phyloP scores from a whole-genome alignment of 768 basidiomycete genomes.

The Scleroderma bovista region DNA sequence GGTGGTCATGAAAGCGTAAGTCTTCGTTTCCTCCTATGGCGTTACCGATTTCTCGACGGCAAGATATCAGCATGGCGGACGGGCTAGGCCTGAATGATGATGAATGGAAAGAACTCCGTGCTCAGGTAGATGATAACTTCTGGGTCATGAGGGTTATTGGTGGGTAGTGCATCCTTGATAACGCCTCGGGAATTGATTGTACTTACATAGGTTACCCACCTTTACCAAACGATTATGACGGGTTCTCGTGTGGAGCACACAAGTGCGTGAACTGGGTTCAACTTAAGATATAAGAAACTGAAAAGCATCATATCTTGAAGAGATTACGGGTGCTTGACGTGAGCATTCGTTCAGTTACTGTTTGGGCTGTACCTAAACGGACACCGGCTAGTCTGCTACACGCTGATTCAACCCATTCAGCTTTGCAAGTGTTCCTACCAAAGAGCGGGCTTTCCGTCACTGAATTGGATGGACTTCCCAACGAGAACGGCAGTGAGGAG shows the following conservation, averaged over 20 bases:
- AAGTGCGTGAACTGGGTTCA: slow-evolving; percentile 42
- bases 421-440: slow-evolving; percentile 75
- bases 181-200: too few relatives aligned
- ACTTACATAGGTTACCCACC: slow-evolving; percentile 73
- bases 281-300: background rate
- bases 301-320: slow-evolving; percentile 30
- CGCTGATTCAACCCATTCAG: slow-evolving; percentile 73
- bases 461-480: slow-evolving; percentile 34
- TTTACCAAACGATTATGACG: slow-evolving; percentile 70
- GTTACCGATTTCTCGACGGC: background rate
- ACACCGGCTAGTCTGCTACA: slow-evolving; percentile 60
- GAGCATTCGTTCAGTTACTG: slow-evolving; percentile 15
- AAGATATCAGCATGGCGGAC: slow-evolving; percentile 59
- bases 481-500: slow-evolving; percentile 49
- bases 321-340: slow-evolving; percentile 92
- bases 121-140: slow-evolving; percentile 76
- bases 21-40: slow-evolving; percentile 2
- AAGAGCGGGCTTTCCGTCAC: slow-evolving; percentile 31
- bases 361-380: background rate
- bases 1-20: slow-evolving; percentile 83
- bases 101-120: slow-evolving; percentile 67
- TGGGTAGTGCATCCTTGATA: slow-evolving; percentile 17
- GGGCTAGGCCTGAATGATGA: slow-evolving; percentile 68
- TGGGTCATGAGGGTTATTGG: slow-evolving; percentile 89
- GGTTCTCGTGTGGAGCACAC: slow-evolving; percentile 87